phyloP scores from a whole-genome alignment of 192 early-diverging fungal genomes.

The Helicostylum pulchrum region DNA sequence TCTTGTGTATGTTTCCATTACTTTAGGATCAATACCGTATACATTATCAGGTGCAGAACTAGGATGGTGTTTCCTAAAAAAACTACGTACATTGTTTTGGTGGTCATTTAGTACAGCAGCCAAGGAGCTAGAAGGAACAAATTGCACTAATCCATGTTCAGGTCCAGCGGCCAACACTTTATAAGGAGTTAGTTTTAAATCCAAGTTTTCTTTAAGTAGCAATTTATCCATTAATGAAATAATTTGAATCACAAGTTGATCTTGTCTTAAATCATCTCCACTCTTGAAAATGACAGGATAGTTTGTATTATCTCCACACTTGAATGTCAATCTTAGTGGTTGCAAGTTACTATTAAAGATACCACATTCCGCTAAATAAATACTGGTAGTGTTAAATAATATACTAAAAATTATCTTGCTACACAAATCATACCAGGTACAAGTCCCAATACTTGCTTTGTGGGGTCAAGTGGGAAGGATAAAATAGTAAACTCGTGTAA shows the following conservation, averaged over 20 bases:
- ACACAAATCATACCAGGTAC: conserved; percentile 56
- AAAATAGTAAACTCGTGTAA: conserved; percentile 79
- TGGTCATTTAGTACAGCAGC: conserved; percentile 88
- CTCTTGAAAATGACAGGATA: conserved; percentile 98
- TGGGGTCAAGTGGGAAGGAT: conserved; percentile 87
- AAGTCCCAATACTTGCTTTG: conserved; percentile 84
- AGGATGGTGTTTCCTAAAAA: conserved; percentile 71
- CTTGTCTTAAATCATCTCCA: conserved; percentile 84
- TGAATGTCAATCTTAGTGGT: conserved; percentile 86
- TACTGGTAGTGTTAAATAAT: background rate
- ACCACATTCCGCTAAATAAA: conserved; percentile 63
- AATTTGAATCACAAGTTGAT: conserved; percentile 97
- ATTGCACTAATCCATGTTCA: conserved; percentile 95
- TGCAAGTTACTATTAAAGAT: conserved; percentile 91
- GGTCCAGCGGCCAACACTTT: conserved; percentile 93
- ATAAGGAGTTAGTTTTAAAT: conserved; percentile 90
- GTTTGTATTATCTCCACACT: conserved; percentile 76
- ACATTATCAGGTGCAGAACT: conserved; percentile 55
- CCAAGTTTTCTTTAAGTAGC: conserved; percentile 93
- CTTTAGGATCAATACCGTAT: conserved; percentile 64
- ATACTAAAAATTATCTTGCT: background rate
- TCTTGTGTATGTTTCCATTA: conserved; percentile 94
- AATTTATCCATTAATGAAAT: conserved; percentile 97
- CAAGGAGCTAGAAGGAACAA: conserved; percentile 85
- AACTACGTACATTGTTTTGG: conserved; percentile 77